A percentile compares a stretch with the other conserved stretches of the same genome.
These are phyloP conservation scores for Fusarium palustre DNA, from an alignment of 2,329 filamentous ascomycete genomes.

Conservation along the genomic window DNA sequence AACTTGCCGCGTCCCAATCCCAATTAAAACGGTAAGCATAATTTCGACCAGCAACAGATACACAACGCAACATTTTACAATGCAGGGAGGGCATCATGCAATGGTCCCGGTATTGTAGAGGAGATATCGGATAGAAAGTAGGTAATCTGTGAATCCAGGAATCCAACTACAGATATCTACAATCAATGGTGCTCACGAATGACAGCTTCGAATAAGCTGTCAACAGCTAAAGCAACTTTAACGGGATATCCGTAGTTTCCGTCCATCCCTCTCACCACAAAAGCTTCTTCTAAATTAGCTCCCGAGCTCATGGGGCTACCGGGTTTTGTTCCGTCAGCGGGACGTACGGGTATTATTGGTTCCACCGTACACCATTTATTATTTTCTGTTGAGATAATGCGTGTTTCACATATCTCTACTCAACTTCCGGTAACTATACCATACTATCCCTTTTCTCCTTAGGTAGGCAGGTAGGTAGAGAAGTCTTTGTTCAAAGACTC, in stretches of 20 bases:
- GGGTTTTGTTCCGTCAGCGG: slow-evolving; percentile 17
- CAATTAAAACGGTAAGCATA: slow-evolving; percentile 28
- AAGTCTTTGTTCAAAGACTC: background rate
- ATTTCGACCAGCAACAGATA: slow-evolving; percentile 12
- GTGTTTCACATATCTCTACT: background rate
- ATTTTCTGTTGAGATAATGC: background rate
- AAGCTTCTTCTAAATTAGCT: slow-evolving; percentile 27
- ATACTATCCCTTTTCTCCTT: background rate
- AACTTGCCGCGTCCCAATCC: slow-evolving; percentile 25
- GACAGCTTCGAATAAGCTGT: background rate
- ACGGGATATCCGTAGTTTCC: slow-evolving; percentile 9
- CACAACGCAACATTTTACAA: slow-evolving; percentile 4
- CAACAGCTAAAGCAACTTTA: background rate
- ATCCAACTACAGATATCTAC: background rate
- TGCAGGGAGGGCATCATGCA: slow-evolving; percentile 17
- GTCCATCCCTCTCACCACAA: slow-evolving; percentile 20
- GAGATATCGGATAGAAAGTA: background rate
- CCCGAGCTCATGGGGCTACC: slow-evolving; percentile 11
- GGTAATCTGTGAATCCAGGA: background rate
- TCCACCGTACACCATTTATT: slow-evolving; percentile 9
- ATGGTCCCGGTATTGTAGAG: background rate
- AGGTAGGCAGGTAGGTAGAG: too few relatives aligned
- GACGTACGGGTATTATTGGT: slow-evolving; percentile 27
- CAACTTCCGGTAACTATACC: too few relatives aligned
- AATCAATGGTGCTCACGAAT: background rate